Percentiles rank a stretch among this genome's conserved stretches.
phyloP scores from a whole-genome alignment of 1,139 yeast genomes.

The Suhomyces ambrosiae region DNA sequence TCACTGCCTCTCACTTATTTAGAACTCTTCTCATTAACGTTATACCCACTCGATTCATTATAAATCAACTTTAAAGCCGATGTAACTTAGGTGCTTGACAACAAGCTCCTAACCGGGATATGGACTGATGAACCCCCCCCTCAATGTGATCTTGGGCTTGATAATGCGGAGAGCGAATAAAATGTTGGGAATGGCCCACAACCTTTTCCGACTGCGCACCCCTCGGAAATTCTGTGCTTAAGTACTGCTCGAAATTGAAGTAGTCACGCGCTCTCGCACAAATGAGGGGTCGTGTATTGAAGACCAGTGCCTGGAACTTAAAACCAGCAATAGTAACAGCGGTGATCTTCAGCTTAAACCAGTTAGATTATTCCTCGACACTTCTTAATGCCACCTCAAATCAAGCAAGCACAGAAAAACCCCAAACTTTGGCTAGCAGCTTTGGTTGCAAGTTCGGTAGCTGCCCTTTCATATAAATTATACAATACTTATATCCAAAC shows the following conservation, averaged over 20 bases:
- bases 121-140: background rate
- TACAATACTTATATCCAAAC: constrained; percentile 26
- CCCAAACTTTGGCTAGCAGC: constrained; percentile 41
- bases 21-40: no score
- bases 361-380: no score
- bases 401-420: constrained; percentile 17
- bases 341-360: no score
- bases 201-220: background rate
- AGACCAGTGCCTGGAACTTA: background rate
- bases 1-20: no score
- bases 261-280: background rate
- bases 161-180: constrained; percentile 1
- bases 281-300: background rate
- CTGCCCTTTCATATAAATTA: constrained; percentile 39
- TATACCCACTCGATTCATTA: no score
- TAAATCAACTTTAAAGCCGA: no score
- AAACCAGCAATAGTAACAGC: background rate
- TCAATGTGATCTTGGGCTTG: background rate
- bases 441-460: constrained; percentile 39
- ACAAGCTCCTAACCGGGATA: background rate
- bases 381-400: constrained; percentile 8
- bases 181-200: background rate
- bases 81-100: no score
- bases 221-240: background rate
- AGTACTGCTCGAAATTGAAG: background rate